phyloP scores from a whole-genome alignment of 2,329 filamentous ascomycete species.

The Beauveria pseudobassiana region DNA sequence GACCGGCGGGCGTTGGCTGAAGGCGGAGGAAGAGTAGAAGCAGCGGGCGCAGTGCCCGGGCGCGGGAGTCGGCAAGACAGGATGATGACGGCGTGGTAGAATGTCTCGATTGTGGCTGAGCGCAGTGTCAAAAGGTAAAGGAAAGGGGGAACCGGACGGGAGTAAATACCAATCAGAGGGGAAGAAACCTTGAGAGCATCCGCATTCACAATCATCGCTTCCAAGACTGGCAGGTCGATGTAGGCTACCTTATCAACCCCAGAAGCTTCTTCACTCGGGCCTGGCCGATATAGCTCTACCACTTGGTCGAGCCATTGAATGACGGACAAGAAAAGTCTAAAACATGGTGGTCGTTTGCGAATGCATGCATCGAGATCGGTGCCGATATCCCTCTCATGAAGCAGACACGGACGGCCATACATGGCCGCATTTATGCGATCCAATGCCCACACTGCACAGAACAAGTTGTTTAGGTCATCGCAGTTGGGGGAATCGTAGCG shows the following conservation, averaged over 20 bases:
- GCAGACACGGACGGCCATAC: conserved; percentile 51
- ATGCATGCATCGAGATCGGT: conserved; percentile 45
- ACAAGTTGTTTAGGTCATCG: conserved; percentile 40
- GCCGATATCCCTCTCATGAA: conserved; percentile 54
- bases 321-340: conserved; percentile 49
- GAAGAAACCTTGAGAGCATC: conserved; percentile 43
- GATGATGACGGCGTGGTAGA: conserved; percentile 58
- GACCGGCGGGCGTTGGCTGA: conserved; percentile 50
- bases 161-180: conserved; percentile 38
- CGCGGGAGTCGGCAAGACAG: conserved; percentile 50
- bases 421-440: conserved; percentile 53
- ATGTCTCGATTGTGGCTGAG: conserved; percentile 51
- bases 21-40: conserved; percentile 36
- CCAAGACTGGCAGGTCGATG: conserved; percentile 49
- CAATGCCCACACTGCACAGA: conserved; percentile 53
- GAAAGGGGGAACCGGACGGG: background rate
- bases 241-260: conserved; percentile 36
- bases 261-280: conserved; percentile 32
- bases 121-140: background rate
- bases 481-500: conserved; percentile 31
- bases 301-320: conserved; percentile 50
- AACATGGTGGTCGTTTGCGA: conserved; percentile 42
- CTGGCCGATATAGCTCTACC: conserved; percentile 52
- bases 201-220: conserved; percentile 49
- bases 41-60: conserved; percentile 30